Base-by-base conservation (phyloP, 257 asterid genomes). In the Scutellaria baicalensis region DNA sequence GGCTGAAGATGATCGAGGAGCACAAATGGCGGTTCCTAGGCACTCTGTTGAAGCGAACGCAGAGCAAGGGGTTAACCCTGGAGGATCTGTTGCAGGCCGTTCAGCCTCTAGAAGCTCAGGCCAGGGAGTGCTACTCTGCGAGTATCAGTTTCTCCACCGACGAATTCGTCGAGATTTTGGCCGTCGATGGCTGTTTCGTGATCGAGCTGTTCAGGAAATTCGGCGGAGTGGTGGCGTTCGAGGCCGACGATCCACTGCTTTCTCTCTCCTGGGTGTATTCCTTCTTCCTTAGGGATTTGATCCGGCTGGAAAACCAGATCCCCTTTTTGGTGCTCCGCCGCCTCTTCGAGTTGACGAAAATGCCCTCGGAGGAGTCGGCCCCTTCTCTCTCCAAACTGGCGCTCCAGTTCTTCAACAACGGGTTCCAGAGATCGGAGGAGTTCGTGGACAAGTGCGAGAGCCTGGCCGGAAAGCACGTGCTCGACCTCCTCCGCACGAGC, bases 11-110 rank as follows among this genome's bases (percentile, higher is more conserved):
- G 97, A 86, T 93, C 73, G 85, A 93, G 43, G 98, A 90, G 68
- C 97, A 93, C 69, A 93, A 93, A 57, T 93, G 98, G 98, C 70
- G 98, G 27, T 87, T 88, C 66, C 62, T 93, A 60, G 90, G 88
- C 6, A 55, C 73, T 20, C 76, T 93, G 12, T 36, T 88, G 64
- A 66, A 81, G 9, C 81, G 96, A 20, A 78, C 81, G 1, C 78
- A 73, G 48, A 43, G 0, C 9, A 75, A 68, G 48, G 81, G 77
- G 2, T 13, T 84, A 7, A 11, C 7, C 4, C 60, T 90, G 20
- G 89, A 81, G 67, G 82, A 88, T 20, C 73, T 83, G 1, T 50
- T 90, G 58, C 70, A 57, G 23, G 77, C 89, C 10, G 89, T 88
- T 1, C 90, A 90, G 43, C 84, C 80, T 10, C 71, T 90, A 5